Evolutionary conservation across 148 eudicot genomes (phyloP).

Genomic region (Euryodendron excelsum): DNA sequence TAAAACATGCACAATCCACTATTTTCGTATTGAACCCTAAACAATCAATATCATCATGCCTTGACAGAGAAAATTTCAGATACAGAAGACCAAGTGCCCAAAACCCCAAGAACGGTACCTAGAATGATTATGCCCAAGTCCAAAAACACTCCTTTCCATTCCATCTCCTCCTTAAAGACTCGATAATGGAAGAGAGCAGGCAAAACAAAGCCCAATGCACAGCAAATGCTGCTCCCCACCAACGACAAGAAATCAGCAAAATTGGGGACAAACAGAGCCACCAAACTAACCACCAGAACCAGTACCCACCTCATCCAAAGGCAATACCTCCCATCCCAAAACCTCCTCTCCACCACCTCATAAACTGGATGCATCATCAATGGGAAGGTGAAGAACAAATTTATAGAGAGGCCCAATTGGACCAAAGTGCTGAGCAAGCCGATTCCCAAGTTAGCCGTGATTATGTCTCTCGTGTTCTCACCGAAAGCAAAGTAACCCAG

Average conservation of each 20-base stretch:
- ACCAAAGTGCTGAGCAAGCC: conserved; percentile 52
- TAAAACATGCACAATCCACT: too few species aligned
- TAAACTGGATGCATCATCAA: conserved; percentile 76
- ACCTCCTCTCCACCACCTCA: conserved; percentile 76
- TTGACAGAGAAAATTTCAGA: conserved; percentile 47
- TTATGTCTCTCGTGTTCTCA: conserved; percentile 54
- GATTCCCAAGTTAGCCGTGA: conserved; percentile 59
- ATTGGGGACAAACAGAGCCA: conserved; percentile 72
- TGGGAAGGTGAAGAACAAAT: conserved; percentile 62
- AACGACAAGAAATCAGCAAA: conserved; percentile 83
- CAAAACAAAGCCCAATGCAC: conserved; percentile 73
- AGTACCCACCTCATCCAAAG: conserved; percentile 70
- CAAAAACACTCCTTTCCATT: conserved; percentile 27
- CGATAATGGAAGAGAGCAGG: conserved; percentile 73
- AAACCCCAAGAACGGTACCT: conserved; percentile 51
- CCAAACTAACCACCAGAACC: conserved; percentile 52
- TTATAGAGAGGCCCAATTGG: conserved; percentile 54
- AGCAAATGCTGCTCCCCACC: conserved; percentile 84
- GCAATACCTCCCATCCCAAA: conserved; percentile 52
- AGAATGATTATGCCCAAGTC: conserved; percentile 51
- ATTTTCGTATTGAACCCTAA: too few species aligned
- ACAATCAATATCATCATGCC: conserved; percentile 28
- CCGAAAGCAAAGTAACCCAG: conserved; percentile 69
- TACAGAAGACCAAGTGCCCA: conserved; percentile 68
- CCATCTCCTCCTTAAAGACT: conserved; percentile 56